Evolutionary conservation across 2,329 filamentous ascomycete genomes (phyloP), one percentile per base, ranked within the genome.

Genomic region (Aspergillus arachidicola): DNA sequence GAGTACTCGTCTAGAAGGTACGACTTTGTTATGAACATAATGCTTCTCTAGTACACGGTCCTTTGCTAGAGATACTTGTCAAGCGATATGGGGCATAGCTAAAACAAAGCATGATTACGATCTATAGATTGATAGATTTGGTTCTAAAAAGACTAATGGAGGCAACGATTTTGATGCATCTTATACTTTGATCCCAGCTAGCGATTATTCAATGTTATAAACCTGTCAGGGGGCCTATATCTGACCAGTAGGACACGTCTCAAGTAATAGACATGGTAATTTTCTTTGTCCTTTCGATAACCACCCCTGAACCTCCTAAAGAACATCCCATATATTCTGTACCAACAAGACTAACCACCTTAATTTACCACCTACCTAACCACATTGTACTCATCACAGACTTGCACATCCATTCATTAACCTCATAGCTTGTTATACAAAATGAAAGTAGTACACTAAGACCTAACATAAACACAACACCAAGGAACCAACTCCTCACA

Each of bases 41-140:
- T 48, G 45, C 12, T 4, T 48, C 21, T 48, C 21, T 48, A 23
- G 45, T 16, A 46, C 43, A 23, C 11, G n/a, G 43, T 23, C 6
- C n/a, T 23, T 45, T 46, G 19, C n/a, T 23, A 23, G 26, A 50
- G 26, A 30, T 16, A 19, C 16, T 28, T 7, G 16, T 19, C 23
- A 10, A 50, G 46, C 23, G 46, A 50, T 51, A 32, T 32, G 10
- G 9, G 16, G 19, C 19, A 51, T 51, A 32, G 48, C 48, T 43
- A 23, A 53, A 65, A 32, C n/a, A 28, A 38, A 21, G 54, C 26
- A 30, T 36, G 41, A 34, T 43, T 59, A 62, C 41, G 60, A 45
- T 63, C 55, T 48, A 63, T 63, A 65, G 63, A 63, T 60, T 34
- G 57, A 65, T 65, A 65, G 63, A 65, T 53, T 63, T 38, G 41